Percentiles rank a stretch among this genome's conserved stretches.
Conservation (phyloP, 148 eudicot species). For the Chenopodium quinoa region DNA sequence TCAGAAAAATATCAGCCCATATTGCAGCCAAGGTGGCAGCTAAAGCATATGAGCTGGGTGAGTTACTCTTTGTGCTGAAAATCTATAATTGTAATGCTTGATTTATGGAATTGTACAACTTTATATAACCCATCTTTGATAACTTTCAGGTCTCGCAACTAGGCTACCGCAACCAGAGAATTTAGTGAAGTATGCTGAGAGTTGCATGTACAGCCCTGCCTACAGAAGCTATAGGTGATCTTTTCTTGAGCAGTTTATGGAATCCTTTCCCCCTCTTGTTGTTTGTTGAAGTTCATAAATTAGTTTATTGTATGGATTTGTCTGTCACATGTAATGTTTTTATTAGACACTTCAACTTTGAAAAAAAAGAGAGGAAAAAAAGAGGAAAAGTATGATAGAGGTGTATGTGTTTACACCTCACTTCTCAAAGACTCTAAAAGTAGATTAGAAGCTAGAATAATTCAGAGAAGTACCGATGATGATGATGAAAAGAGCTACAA, state of each 20-base stretch:
- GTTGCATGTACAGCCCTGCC: slow-evolving; percentile 86
- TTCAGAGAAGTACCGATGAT: not conserved
- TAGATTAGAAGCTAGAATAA: not conserved
- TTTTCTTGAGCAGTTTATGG: not conserved
- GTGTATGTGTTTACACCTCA: not conserved
- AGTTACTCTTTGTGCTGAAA: slow-evolving; percentile 6
- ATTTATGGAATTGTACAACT: not conserved
- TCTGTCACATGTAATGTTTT: not conserved
- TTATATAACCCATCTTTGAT: not conserved
- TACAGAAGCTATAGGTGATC: slow-evolving; percentile 67
- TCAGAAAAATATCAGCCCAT: slow-evolving; percentile 91
- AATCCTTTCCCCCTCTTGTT: not conserved
- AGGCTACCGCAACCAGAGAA: slow-evolving; percentile 63
- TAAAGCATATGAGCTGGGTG: slow-evolving; percentile 93
- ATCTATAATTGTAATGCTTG: not conserved
- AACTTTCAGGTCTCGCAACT: slow-evolving; percentile 65
- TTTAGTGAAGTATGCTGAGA: slow-evolving; percentile 72
- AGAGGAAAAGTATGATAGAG: not conserved
- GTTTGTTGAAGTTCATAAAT: slow-evolving; percentile 7
- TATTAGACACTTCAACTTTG: not conserved
- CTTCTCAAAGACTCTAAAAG: not conserved
- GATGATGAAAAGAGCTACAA: not conserved
- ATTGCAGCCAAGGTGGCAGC: slow-evolving; percentile 95
- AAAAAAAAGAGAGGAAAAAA: not conserved
- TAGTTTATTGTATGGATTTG: not conserved